Percentiles rank a stretch among this genome's conserved stretches.
These are phyloP conservation scores for Purpureocillium lavendulum DNA, from an alignment of 2,329 filamentous ascomycete species.

Conservation along the genomic window DNA sequence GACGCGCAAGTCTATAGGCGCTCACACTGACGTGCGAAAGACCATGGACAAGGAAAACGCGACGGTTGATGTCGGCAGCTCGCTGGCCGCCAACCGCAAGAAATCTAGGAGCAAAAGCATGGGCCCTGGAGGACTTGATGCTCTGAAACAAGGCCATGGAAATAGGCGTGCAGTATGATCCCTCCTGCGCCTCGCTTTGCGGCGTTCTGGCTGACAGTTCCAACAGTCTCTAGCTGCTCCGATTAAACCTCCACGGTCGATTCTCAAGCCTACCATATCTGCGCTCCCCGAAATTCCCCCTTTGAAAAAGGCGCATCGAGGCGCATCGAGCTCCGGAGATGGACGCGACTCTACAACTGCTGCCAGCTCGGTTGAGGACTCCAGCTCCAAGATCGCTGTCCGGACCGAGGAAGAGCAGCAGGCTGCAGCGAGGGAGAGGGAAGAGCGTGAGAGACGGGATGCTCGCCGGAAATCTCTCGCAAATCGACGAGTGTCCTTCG, in stretches of 20 bases:
- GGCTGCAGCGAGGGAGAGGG: constrained; percentile 58
- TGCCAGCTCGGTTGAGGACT: constrained; percentile 13
- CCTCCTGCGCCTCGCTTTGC: constrained; percentile 1
- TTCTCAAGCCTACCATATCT: constrained; percentile 73
- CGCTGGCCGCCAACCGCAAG: constrained; percentile 43
- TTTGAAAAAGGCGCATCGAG: constrained; percentile 33
- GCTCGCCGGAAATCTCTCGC: constrained; percentile 88
- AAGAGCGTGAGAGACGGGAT: constrained; percentile 70
- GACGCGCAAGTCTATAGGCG: constrained; percentile 64
- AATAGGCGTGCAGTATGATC: constrained; percentile 68
- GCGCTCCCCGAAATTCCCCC: constrained; percentile 59
- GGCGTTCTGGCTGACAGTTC: constrained; percentile 7
- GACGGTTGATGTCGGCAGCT: constrained; percentile 55
- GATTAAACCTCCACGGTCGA: constrained; percentile 52
- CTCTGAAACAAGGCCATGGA: constrained; percentile 64
- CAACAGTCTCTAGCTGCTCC: constrained; percentile 48
- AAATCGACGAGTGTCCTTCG: constrained; percentile 91
- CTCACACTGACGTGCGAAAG: constrained; percentile 43
- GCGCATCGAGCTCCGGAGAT: background rate
- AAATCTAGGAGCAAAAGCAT: constrained; percentile 93
- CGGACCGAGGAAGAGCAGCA: constrained; percentile 65
- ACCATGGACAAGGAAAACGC: constrained; percentile 69
- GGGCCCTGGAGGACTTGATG: constrained; percentile 82
- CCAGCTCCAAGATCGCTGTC: constrained; percentile 51
- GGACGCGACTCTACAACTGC: constrained; percentile 7